Base-by-base conservation (phyloP, 495 filamentous ascomycete species). In the Penicillium pancosmium region DNA sequence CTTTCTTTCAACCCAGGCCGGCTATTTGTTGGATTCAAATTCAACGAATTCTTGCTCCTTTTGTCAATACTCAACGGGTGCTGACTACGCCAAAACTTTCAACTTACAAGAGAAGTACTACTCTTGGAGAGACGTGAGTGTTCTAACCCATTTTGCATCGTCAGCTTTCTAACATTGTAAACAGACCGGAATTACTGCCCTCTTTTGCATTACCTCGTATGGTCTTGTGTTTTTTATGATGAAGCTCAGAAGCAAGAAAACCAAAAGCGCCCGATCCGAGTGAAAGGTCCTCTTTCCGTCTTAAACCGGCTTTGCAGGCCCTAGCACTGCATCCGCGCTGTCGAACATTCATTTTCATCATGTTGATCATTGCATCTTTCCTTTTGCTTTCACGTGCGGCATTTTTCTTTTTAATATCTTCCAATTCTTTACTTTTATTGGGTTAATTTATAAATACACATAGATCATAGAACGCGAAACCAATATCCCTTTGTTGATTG, bases 11-110 rank as follows among this genome's bases (percentile, higher is more conserved):
- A 56, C 59, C 0, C 69, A 73, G 0, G 74, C 84, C 2, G 89
- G 89, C 2, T 88, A 87, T 53, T 74, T 92, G 15, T 59, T 77
- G 19, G 77, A 89, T 62, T 66, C 77, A 5, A 74, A 76, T 31
- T 75, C 79, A 4, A 88, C 81, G 0, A 56, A 57, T 0, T 65
- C 78, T 33, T 95, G 91, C 71, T 61, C 67, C 2, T 92, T 83
- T 73, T 94, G 91, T 72, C 61, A 82, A 36, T 77, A 76, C 38
- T 66, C 67, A 1, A 65, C 57, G 1, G 74, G 74, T 4, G 69
- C 73, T 3, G 75, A 78, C 47, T 78, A 74, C 53, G 75, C 73
- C 1, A 75, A 71, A 51, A 65, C 68, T 0, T 78, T 75, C 57
- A 78, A 77, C 49, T 49, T 77, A 19, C 53, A 60, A 16, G 72